Percentiles rank a stretch among this genome's conserved stretches.
These are phyloP conservation scores for Collybia mongolica DNA, from an alignment of 768 basidiomycete species.

Conservation along the genomic window DNA sequence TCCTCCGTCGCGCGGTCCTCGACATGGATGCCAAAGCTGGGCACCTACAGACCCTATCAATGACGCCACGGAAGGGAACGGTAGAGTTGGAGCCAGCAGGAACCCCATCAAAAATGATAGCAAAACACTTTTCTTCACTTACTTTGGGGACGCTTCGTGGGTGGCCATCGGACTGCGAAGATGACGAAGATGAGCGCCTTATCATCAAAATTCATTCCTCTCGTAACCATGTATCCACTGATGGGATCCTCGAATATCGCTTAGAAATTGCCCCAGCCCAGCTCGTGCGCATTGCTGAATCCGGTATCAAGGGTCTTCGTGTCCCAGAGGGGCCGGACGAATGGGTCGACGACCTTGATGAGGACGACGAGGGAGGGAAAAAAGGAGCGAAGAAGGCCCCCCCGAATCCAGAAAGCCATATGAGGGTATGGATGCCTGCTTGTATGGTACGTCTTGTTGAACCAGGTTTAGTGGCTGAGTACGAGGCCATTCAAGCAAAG, in stretches of 20 bases:
- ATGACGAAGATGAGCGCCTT: slow-evolving; percentile 37
- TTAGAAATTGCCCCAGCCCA: slow-evolving; percentile 69
- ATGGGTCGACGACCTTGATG: slow-evolving; percentile 47
- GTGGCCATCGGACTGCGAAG: slow-evolving; percentile 28
- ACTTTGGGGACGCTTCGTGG: slow-evolving; percentile 24
- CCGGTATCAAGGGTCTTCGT: slow-evolving; percentile 65
- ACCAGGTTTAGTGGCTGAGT: slow-evolving; percentile 62
- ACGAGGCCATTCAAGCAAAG: slow-evolving; percentile 44
- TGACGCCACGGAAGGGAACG: slow-evolving; percentile 36
- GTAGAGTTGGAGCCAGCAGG: slow-evolving; percentile 26
- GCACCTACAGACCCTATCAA: slow-evolving; percentile 14
- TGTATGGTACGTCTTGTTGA: slow-evolving; percentile 70
- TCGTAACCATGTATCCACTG: slow-evolving; percentile 70
- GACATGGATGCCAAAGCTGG: slow-evolving; percentile 35
- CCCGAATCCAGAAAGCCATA: slow-evolving; percentile 51
- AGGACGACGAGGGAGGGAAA: slow-evolving; percentile 38
- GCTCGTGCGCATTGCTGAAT: slow-evolving; percentile 63
- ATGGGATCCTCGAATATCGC: slow-evolving; percentile 74
- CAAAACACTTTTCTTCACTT: slow-evolving; percentile 53
- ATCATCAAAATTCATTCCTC: slow-evolving; percentile 66
- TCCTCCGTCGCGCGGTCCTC: slow-evolving; percentile 64
- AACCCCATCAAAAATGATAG: slow-evolving; percentile 56
- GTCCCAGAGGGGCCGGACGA: slow-evolving; percentile 44
- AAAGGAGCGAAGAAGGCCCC: slow-evolving; percentile 32
- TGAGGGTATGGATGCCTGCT: slow-evolving; percentile 82